Evolutionary conservation across 116 monocot genomes (phyloP), one percentile per base, ranked within the genome.

Genomic region (Thalassia testudinum): DNA sequence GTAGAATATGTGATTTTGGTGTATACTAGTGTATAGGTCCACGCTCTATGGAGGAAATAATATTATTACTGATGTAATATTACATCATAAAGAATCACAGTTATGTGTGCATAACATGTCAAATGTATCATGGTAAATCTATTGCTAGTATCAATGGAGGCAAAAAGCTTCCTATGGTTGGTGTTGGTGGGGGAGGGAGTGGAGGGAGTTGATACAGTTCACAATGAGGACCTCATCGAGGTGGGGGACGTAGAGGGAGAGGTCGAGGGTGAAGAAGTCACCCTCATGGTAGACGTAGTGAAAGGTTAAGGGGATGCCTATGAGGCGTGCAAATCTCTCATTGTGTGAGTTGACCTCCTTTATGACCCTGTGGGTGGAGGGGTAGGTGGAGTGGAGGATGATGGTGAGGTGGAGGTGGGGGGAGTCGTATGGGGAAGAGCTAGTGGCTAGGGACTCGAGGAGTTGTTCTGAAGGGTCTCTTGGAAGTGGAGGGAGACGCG

Each of bases 301-400:
- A 82, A 88, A 95, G 19, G 62, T 53, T 68, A 95, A 95, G 1
- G 95, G 95, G 6, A 95, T 88, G 42, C 87, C 88, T 88, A 95
- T 95, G 20, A 95, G 82, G 23, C 95, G 62, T 12, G 85, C 95
- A 68, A 95, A 95, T 56, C 78, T 84, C 81, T 95, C 95, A 85
- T 88, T 88, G 27, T 88, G 49, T 1, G 85, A 66, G 2, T 76
- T 67, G 56, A 95, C 77, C 74, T 95, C 95, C 61, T 70, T 71
- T 88, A 95, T 95, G 23, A 95, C 95, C 34, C 71, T 47, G 37
- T 78, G 81, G 6, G 30, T 34, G 30, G 30, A 34, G n/a, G n/a
- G n/a, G n/a, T n/a, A n/a, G 10, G 30, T 3, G 10, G 30, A 34
- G 6, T 3, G 6, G 3, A 34, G 6, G 30, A 34, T 10, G 30